These are phyloP conservation scores for Cantharellus anzutake DNA, from an alignment of 768 basidiomycete genomes.

Conservation along the genomic window DNA sequence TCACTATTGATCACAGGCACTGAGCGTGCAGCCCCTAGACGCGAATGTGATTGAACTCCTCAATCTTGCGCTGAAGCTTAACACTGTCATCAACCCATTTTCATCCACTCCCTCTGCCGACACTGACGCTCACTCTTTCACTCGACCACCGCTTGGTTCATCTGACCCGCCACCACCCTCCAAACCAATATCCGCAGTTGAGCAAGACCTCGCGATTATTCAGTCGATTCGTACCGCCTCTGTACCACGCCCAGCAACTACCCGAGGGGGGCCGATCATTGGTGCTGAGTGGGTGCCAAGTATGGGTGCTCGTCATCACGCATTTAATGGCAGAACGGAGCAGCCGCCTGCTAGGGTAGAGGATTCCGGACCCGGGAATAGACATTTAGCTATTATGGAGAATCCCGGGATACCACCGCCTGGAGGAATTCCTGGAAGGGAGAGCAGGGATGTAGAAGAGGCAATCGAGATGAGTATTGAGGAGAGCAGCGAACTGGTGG, in stretches of 20 bases:
- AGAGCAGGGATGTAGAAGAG: not conserved
- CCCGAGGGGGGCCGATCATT: too few species aligned
- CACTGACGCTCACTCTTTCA: not conserved
- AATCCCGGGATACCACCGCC: not conserved
- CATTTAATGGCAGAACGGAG: too few species aligned
- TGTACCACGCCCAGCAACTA: too few species aligned
- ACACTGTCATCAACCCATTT: conserved; percentile 1
- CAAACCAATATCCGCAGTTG: too few species aligned
- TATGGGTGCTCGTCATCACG: too few species aligned
- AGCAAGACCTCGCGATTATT: too few species aligned
- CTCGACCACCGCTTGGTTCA: not conserved
- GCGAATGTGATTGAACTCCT: conserved; percentile 62
- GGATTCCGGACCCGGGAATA: not conserved
- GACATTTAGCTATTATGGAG: not conserved
- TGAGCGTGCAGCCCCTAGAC: conserved; percentile 72
- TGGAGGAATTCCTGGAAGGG: not conserved
- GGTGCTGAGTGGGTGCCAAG: too few species aligned
- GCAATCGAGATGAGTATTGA: not conserved
- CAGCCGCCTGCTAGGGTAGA: too few species aligned
- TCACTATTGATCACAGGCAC: conserved; percentile 25
- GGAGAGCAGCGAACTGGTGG: not conserved
- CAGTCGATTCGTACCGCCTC: too few species aligned
- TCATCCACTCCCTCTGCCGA: not conserved
- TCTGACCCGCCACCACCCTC: not conserved
- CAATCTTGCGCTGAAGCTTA: conserved; percentile 45